Percentiles rank a stretch among this genome's conserved stretches.
These are phyloP conservation scores for Eugenia klotzschiana DNA, from an alignment of 441 rosid genomes.

Conservation along the genomic window DNA sequence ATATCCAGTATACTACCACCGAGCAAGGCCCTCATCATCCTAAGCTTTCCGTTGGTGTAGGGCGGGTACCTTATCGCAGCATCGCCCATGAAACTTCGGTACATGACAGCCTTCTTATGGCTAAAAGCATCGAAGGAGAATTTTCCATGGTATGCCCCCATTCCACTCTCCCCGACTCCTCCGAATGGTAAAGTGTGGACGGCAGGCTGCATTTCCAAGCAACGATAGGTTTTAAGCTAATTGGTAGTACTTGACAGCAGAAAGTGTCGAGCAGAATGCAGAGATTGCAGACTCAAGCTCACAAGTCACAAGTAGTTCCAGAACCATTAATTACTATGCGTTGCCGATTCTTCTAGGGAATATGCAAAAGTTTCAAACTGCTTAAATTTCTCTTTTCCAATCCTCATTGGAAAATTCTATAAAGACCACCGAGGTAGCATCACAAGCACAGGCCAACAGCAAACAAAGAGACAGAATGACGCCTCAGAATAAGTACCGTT, in stretches of 20 bases:
- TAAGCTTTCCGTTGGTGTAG: constrained; percentile 26
- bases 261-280: background rate
- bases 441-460: background rate
- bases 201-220: background rate
- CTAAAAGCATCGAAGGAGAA: constrained; percentile 25
- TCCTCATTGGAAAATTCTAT: background rate
- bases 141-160: constrained; percentile 8
- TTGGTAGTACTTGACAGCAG: background rate
- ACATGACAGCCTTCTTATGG: constrained; percentile 60
- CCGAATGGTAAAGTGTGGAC: constrained; percentile 1
- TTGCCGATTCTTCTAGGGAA: background rate
- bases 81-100: constrained; percentile 37
- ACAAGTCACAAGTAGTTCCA: background rate
- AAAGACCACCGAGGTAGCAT: background rate
- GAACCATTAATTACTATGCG: background rate
- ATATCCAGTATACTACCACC: constrained; percentile 18
- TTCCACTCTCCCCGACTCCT: background rate
- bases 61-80: constrained; percentile 51
- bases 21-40: constrained; percentile 32
- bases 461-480: background rate
- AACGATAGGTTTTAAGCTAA: background rate
- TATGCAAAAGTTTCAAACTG: background rate
- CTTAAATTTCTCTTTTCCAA: background rate
- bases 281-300: background rate
- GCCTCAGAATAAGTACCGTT: background rate